A percentile compares a stretch with the other conserved stretches of the same genome.
Evolutionary conservation across 2,329 filamentous ascomycete genomes (phyloP).

Genomic region (Stemphylium beticola): DNA sequence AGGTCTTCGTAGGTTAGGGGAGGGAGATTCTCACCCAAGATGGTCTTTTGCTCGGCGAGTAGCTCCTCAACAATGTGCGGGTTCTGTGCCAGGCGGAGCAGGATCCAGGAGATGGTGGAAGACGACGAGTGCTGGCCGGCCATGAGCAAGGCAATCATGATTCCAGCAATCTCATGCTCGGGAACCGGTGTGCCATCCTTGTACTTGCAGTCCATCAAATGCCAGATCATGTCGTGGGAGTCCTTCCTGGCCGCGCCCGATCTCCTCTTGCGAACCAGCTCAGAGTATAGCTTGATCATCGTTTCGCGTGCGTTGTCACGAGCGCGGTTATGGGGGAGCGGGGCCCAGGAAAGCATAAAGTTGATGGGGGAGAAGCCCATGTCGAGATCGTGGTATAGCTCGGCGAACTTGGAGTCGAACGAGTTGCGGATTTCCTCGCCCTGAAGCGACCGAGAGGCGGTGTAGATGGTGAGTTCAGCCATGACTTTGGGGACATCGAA

Average conservation of each 20-base stretch:
- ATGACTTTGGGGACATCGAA: constrained; percentile 77
- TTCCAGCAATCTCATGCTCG: constrained; percentile 84
- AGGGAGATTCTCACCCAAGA: constrained; percentile 76
- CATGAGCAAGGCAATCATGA: constrained; percentile 95
- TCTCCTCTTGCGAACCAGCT: constrained; percentile 78
- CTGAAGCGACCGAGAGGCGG: constrained; percentile 83
- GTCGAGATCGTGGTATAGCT: constrained; percentile 86
- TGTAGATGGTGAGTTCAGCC: constrained; percentile 89
- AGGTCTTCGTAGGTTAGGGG: constrained; percentile 79
- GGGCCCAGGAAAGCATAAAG: constrained; percentile 88
- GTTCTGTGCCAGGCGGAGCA: constrained; percentile 77
- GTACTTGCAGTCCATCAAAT: constrained; percentile 84
- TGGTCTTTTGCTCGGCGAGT: constrained; percentile 78
- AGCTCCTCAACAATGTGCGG: constrained; percentile 82
- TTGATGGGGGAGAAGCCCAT: constrained; percentile 90
- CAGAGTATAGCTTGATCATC: constrained; percentile 81
- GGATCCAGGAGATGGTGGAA: constrained; percentile 83
- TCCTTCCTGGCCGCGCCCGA: constrained; percentile 57
- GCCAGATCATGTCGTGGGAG: constrained; percentile 82
- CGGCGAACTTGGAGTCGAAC: constrained; percentile 81
- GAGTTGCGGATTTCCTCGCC: constrained; percentile 80
- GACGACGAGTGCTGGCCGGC: constrained; percentile 89
- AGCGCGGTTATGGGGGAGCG: constrained; percentile 84
- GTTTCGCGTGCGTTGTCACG: constrained; percentile 81
- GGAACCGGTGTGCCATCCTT: constrained; percentile 81